Evolutionary conservation across 345 rosid species (phyloP), one percentile per base, ranked within the genome.

Genomic region (Pugionium dolabratum): DNA sequence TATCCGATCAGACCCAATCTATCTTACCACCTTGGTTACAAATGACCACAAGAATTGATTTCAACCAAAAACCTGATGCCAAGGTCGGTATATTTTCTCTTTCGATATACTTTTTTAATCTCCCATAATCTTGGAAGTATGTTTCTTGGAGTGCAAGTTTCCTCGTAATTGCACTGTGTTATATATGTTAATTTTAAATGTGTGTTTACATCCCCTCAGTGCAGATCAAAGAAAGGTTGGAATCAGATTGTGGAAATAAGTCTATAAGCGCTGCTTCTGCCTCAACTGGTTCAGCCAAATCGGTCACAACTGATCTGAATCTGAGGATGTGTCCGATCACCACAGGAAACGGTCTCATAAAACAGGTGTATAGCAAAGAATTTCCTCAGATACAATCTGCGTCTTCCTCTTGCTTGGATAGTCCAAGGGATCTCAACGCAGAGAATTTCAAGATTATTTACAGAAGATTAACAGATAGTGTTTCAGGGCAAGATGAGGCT

Each of bases 11-110:
- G 48, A 80, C 72, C 68, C 87, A 75, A 73, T 79, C 83, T 45
- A 67, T 75, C 47, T 70, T 88, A 61, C 86, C 91, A 39, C 73
- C 97, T 55, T 88, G 94, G 91, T 62, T 91, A 80, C 91, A 74
- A 59, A 84, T 81, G 91, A 64, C 83, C 35, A 84, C 80, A 72
- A 66, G 74, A 4, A 74, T 68, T 62, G 65, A 54, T 4, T 53
- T 74, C 51, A 80, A 78, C 68, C 75, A 76, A 33, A 81, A 60
- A 48, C 37, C 58, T 42, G 62, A 71, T 61, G 44, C 18, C 69
- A 79, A 84, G 92, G 90, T 87, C 59, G 64, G 78, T 74, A 26
- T 67, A 57, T 40, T 43, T 44, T 62, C 36, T 40, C 51, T 37
- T 48, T 2, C 44, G 27, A 44, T 61, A 34, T 34, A 27, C 8